These are phyloP conservation scores for Oemleria cerasiformis DNA, from an alignment of 306 rosid genomes.

Conservation along the genomic window DNA sequence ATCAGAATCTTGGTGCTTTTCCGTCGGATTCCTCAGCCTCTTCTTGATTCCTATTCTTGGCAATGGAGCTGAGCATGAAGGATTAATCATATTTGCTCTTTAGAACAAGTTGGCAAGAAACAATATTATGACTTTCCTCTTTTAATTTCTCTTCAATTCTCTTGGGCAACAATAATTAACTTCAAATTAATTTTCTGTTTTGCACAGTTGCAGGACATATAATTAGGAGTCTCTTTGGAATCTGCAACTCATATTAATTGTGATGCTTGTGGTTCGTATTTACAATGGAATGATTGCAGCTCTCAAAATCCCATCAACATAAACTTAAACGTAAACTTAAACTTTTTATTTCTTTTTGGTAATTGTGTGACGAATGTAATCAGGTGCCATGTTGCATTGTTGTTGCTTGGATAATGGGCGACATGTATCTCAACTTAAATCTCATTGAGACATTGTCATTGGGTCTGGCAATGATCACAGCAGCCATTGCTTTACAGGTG, in stretches of 20 bases:
- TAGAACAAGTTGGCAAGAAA: constrained; percentile 74
- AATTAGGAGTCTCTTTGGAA: constrained; percentile 84
- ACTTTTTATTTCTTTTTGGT: background rate
- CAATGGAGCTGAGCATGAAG: constrained; percentile 94
- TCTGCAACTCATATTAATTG: constrained; percentile 89
- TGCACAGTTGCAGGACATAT: constrained; percentile 50
- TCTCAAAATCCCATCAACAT: background rate
- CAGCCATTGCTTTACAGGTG: constrained; percentile 71
- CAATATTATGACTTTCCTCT: background rate
- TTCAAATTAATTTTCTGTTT: background rate
- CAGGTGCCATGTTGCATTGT: constrained; percentile 79
- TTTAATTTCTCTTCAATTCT: background rate
- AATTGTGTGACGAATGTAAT: background rate
- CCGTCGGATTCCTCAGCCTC: constrained; percentile 78
- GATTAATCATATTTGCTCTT: constrained; percentile 85
- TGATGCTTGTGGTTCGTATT: constrained; percentile 63
- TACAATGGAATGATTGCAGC: no score
- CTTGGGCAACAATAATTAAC: background rate
- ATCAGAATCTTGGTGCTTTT: constrained; percentile 80
- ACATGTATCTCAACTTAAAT: constrained; percentile 72
- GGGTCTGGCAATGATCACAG: constrained; percentile 61
- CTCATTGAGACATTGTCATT: constrained; percentile 78
- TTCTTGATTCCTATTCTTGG: constrained; percentile 87
- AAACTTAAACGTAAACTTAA: no score
- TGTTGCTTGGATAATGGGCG: constrained; percentile 63